Evolutionary conservation across 1,139 yeast species (phyloP).

Genomic region (Hyphopichia fennica): DNA sequence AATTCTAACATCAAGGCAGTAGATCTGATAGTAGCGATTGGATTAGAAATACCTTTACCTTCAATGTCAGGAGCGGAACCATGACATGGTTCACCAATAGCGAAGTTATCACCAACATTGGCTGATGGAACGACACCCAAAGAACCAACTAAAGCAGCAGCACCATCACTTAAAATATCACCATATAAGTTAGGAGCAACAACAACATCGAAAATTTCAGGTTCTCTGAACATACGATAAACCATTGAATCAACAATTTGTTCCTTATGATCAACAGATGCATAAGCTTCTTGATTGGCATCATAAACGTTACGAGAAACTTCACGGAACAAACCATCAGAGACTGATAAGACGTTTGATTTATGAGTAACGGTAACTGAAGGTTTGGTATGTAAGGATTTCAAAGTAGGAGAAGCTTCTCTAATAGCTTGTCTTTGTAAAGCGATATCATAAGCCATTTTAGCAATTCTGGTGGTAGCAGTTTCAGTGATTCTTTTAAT

Average conservation of each 20-base stretch:
- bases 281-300: slow-evolving; percentile 57
- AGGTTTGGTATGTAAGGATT: slow-evolving; percentile 53
- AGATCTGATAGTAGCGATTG: slow-evolving; percentile 96
- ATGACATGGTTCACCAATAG: slow-evolving; percentile 98
- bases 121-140: slow-evolving; percentile 98
- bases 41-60: slow-evolving; percentile 93
- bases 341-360: slow-evolving; percentile 87
- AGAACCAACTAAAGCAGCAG: slow-evolving; percentile 98
- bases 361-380: slow-evolving; percentile 93
- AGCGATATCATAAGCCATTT: slow-evolving; percentile 90
- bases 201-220: slow-evolving; percentile 93
- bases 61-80: slow-evolving; percentile 99
- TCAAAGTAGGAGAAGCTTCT: slow-evolving; percentile 49
- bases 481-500: slow-evolving; percentile 90
- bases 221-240: slow-evolving; percentile 97
- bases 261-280: slow-evolving; percentile 70
- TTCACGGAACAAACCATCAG: slow-evolving; percentile 97
- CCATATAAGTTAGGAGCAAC: slow-evolving; percentile 99
- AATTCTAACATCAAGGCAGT: slow-evolving; percentile 97
- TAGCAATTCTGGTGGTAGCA: slow-evolving; percentile 84
- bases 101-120: slow-evolving; percentile 93
- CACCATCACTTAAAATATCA: slow-evolving; percentile 96
- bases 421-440: slow-evolving; percentile 84
- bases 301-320: slow-evolving; percentile 77
- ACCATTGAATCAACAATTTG: slow-evolving; percentile 99